phyloP scores from a whole-genome alignment of 2,329 filamentous ascomycete genomes.

The Paecilomyces formosus region DNA sequence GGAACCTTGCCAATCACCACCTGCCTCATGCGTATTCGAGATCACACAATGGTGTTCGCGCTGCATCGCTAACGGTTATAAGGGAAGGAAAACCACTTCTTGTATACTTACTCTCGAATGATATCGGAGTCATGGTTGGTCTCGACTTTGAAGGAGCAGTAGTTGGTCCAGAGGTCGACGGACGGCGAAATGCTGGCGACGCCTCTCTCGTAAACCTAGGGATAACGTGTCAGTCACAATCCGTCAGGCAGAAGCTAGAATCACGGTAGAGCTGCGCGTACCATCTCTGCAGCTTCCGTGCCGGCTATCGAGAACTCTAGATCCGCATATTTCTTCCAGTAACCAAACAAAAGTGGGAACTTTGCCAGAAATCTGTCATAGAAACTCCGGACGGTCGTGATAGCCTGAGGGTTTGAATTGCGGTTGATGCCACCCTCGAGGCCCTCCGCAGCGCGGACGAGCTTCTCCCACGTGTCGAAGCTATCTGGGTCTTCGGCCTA shows the following conservation, averaged over 20 bases:
- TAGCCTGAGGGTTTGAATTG: conserved; percentile 91
- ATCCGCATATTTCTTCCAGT: conserved; percentile 99
- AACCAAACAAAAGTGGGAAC: conserved; percentile 92
- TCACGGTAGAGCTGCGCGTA: conserved; percentile 34
- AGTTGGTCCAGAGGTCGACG: conserved; percentile 94
- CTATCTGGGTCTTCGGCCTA: conserved; percentile 72
- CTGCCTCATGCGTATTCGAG: conserved; percentile 25
- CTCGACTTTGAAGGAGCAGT: conserved; percentile 96
- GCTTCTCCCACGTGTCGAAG: conserved; percentile 91
- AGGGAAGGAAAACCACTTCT: conserved; percentile 59
- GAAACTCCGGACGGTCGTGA: conserved; percentile 75
- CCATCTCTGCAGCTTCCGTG: conserved; percentile 95
- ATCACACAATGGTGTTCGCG: conserved; percentile 27
- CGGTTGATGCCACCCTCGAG: conserved; percentile 91
- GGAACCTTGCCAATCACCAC: conserved; percentile 30
- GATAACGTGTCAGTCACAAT: neutral
- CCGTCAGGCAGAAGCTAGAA: neutral
- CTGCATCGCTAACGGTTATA: conserved; percentile 38
- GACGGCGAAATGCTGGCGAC: conserved; percentile 89
- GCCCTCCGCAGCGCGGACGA: conserved; percentile 72
- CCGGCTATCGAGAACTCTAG: conserved; percentile 95
- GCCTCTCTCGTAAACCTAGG: conserved; percentile 86
- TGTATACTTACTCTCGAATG: conserved; percentile 97
- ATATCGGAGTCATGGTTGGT: conserved; percentile 90
- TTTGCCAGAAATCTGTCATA: conserved; percentile 92